phyloP scores from a whole-genome alignment of 2,329 filamentous ascomycete species.

The Ophiosphaerella herpotricha region DNA sequence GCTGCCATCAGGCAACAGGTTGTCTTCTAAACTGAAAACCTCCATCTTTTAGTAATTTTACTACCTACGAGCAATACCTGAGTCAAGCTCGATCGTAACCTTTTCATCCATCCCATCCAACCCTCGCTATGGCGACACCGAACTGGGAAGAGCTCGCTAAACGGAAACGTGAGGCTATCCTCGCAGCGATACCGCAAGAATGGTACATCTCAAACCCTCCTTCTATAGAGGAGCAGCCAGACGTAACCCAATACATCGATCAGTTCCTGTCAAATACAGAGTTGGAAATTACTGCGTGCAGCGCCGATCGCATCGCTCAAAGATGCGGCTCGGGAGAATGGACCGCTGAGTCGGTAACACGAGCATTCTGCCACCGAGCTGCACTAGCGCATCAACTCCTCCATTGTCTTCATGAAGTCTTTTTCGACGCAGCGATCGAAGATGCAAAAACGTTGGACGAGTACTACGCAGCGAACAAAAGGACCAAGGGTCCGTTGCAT shows the following conservation, averaged over 20 bases:
- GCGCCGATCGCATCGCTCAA: slow-evolving; percentile 61
- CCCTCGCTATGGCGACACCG: slow-evolving; percentile 17
- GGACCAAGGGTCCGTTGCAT: slow-evolving; percentile 51
- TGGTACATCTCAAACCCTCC: slow-evolving; percentile 60
- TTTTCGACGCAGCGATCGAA: slow-evolving; percentile 52
- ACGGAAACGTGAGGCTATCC: slow-evolving; percentile 59
- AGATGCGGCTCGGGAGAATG: slow-evolving; percentile 60
- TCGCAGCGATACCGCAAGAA: slow-evolving; percentile 60
- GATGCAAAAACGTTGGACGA: slow-evolving; percentile 50
- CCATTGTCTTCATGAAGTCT: slow-evolving; percentile 53
- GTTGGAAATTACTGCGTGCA: slow-evolving; percentile 65
- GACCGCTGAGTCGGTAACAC: slow-evolving; percentile 61
- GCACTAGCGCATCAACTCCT: slow-evolving; percentile 57
- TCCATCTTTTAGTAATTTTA: too few species aligned
- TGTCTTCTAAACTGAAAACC: neutral
- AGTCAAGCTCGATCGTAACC: too few species aligned
- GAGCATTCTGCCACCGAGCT: slow-evolving; percentile 62
- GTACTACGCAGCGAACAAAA: slow-evolving; percentile 41
- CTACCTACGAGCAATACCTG: too few species aligned
- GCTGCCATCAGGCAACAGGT: neutral
- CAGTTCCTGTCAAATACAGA: slow-evolving; percentile 60
- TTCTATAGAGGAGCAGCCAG: slow-evolving; percentile 56
- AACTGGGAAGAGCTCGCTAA: slow-evolving; percentile 57
- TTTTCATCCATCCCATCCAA: too few species aligned
- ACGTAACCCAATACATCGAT: slow-evolving; percentile 55